Evolutionary conservation across 768 basidiomycete species (phyloP).

Genomic region (Suillus placidus): DNA sequence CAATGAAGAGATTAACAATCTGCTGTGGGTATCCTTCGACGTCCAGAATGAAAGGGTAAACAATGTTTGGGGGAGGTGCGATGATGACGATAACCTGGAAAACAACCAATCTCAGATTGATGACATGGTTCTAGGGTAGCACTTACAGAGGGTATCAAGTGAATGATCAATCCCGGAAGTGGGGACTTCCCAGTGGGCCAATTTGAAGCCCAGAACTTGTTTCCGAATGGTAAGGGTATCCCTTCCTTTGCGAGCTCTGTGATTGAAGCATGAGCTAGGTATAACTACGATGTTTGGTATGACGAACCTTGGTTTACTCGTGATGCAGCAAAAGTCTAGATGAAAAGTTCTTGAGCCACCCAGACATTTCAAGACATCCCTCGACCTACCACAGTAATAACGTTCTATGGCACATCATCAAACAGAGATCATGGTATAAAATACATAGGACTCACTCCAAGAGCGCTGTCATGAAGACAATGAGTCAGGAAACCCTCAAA

Average conservation of each 20-base stretch:
- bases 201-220: slow-evolving; percentile 62
- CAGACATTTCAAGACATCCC: background rate
- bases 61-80: slow-evolving; percentile 53
- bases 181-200: slow-evolving; percentile 63
- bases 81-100: slow-evolving; percentile 54
- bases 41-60: slow-evolving; percentile 64
- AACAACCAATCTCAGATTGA: slow-evolving; percentile 44
- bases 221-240: slow-evolving; percentile 61
- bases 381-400: slow-evolving; percentile 34
- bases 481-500: background rate
- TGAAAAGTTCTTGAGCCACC: background rate
- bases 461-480: slow-evolving; percentile 32
- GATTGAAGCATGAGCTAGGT: background rate
- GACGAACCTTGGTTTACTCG: slow-evolving; percentile 53
- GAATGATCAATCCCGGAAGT: slow-evolving; percentile 56
- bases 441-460: slow-evolving; percentile 31
- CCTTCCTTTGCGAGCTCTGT: slow-evolving; percentile 64
- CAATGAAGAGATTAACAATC: slow-evolving; percentile 58
- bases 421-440: background rate
- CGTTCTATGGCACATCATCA: slow-evolving; percentile 23
- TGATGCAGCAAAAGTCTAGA: slow-evolving; percentile 51
- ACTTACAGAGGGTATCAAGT: slow-evolving; percentile 54
- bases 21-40: slow-evolving; percentile 52
- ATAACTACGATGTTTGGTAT: background rate
- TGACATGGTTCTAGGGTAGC: background rate